These are phyloP conservation scores for Leishmania braziliensis DNA, from an alignment of 208 protist genomes.

Conservation along the genomic window DNA sequence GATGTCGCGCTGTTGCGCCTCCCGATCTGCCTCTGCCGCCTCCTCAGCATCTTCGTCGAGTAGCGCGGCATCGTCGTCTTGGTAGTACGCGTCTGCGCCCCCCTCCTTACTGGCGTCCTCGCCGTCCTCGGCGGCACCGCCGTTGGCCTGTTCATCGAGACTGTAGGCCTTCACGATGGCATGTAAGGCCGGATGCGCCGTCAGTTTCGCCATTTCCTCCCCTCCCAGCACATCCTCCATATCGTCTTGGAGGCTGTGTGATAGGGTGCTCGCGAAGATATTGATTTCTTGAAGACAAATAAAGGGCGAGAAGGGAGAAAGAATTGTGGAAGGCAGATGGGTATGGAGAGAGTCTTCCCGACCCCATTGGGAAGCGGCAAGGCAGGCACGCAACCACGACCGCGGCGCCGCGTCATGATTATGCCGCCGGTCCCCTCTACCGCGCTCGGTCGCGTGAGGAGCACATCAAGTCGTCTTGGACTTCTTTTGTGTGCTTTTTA, in stretches of 20 bases:
- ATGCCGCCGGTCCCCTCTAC: too few relatives aligned
- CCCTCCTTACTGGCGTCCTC: background rate
- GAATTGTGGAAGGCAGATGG: too few relatives aligned
- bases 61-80: conserved; percentile 10
- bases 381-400: too few relatives aligned
- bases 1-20: conserved; percentile 38
- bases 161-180: conserved; percentile 21
- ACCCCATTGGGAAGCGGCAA: too few relatives aligned
- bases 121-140: conserved; percentile 5
- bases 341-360: too few relatives aligned
- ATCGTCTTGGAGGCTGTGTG: conserved; percentile 4
- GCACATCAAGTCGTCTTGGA: too few relatives aligned
- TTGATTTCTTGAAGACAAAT: too few relatives aligned
- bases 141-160: conserved; percentile 14
- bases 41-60: conserved; percentile 35
- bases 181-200: conserved; percentile 14
- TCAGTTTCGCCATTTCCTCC: conserved; percentile 18
- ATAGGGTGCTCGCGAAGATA: too few relatives aligned
- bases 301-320: too few relatives aligned
- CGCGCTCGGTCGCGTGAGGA: too few relatives aligned
- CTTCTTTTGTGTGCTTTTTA: too few relatives aligned
- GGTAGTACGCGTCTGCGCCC: background rate
- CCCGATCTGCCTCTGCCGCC: conserved; percentile 29
- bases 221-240: conserved; percentile 18
- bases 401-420: too few relatives aligned